phyloP scores from a whole-genome alignment of 202 grass and related monocot species.

The Alloteropsis angusta region DNA sequence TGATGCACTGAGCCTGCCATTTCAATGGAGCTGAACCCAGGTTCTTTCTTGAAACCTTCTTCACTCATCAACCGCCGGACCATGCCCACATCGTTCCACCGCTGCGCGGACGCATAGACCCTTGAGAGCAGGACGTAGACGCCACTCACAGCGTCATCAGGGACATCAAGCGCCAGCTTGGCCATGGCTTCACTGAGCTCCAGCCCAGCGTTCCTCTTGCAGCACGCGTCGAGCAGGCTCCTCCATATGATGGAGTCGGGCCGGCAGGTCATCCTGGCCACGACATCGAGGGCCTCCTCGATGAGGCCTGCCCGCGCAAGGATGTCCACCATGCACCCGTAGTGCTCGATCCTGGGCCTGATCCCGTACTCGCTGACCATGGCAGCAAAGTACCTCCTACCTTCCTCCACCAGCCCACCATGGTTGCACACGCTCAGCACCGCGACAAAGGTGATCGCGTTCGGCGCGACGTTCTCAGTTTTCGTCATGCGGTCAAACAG shows the following conservation, averaged over 20 bases:
- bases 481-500: slow-evolving; percentile 38
- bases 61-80: slow-evolving; percentile 56
- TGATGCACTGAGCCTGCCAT: slow-evolving; percentile 53
- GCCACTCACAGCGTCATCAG: slow-evolving; percentile 45
- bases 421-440: slow-evolving; percentile 76
- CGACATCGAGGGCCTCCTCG: slow-evolving; percentile 51
- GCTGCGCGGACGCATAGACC: slow-evolving; percentile 59
- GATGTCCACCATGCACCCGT: slow-evolving; percentile 86
- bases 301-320: slow-evolving; percentile 68
- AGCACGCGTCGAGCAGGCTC: slow-evolving; percentile 79
- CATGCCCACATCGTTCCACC: slow-evolving; percentile 79
- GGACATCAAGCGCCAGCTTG: slow-evolving; percentile 55
- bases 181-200: slow-evolving; percentile 76
- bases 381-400: slow-evolving; percentile 44
- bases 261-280: slow-evolving; percentile 49
- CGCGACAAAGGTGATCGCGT: slow-evolving; percentile 59
- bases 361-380: slow-evolving; percentile 47
- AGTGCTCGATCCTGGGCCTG: slow-evolving; percentile 67
- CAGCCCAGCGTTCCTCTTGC: slow-evolving; percentile 57
- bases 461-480: slow-evolving; percentile 30
- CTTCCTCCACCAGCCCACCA: slow-evolving; percentile 55
- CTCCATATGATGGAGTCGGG: slow-evolving; percentile 83
- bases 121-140: slow-evolving; percentile 73
- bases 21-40: slow-evolving; percentile 78
- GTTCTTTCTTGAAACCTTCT: slow-evolving; percentile 65